These are phyloP conservation scores for Pulicaria dysenterica DNA, from an alignment of 129 eudicot species.

Conservation along the genomic window DNA sequence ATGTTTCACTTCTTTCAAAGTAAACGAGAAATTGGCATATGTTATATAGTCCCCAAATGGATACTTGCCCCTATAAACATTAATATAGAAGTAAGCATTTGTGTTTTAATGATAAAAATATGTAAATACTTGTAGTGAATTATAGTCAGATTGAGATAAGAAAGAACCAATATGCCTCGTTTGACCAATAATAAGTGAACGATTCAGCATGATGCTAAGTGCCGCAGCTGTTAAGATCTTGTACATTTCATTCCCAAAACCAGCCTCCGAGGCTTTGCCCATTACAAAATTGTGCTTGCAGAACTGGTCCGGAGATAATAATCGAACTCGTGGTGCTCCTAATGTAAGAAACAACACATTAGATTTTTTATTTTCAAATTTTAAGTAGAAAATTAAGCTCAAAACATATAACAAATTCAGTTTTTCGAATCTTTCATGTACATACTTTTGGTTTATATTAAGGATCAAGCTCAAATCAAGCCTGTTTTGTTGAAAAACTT, in stretches of 20 bases:
- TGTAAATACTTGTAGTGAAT: neutral
- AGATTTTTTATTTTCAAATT: neutral
- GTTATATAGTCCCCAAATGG: constrained; percentile 52
- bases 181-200: constrained; percentile 57
- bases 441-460: neutral
- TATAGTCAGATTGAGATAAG: constrained; percentile 24
- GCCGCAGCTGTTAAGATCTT: constrained; percentile 61
- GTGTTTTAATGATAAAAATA: neutral
- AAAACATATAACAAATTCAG: neutral
- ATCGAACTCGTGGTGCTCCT: constrained; percentile 55
- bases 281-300: constrained; percentile 55
- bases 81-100: constrained; percentile 17
- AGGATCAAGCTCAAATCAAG: neutral
- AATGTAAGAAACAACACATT: constrained; percentile 3
- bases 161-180: constrained; percentile 62
- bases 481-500: neutral
- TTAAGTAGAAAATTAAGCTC: neutral
- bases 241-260: constrained; percentile 65
- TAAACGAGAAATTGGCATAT: constrained; percentile 51
- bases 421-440: neutral
- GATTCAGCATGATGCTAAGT: constrained; percentile 58
- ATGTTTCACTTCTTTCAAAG: constrained; percentile 68
- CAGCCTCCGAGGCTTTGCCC: constrained; percentile 65
- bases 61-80: constrained; percentile 46
- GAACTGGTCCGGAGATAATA: constrained; percentile 46